Base-by-base conservation (phyloP, 331 rosid genomes). In the Telfairia occidentalis region DNA sequence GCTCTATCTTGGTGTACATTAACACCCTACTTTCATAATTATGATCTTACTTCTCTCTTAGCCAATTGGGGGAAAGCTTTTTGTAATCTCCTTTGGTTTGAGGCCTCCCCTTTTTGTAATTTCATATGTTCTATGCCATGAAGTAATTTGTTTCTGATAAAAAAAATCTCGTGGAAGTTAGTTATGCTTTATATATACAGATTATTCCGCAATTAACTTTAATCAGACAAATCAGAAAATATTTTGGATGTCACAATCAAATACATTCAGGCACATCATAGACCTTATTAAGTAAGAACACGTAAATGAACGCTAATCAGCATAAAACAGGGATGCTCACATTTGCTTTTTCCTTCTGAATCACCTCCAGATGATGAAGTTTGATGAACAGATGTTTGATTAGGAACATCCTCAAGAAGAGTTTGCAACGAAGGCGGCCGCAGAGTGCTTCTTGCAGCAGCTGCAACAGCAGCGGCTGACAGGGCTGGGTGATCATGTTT, bases 391-490 rank as follows among this genome's bases (percentile, higher is more conserved):
- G 88, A 88, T 26, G 90, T 80, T 53, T 88, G 65, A 63, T 82
- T 88, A 74, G 93, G 88, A 30, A 80, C 18, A 76, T 87, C 93
- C 87, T 95, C 97, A 7, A 92, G 92, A 80, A 95, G 97, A 49
- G 97, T 85, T 81, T 95, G 97, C 88, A 95, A 85, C 67, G 97
- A 95, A 37, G 97, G 97, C 3, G 97, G 97, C 42, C 92, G 96
- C 84, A 90, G 83, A 66, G 97, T 85, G 78, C 93, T 92, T 83
- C 99, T 95, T 42, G 97, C 92, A 80, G 97, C 91, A 54, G 97
- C 96, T 69, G 96, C 98, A 79, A 87, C 96, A 77, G 78, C 91
- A 76, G 92, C 96, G 0, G 96, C 97, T 63, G 97, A 92, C 70
- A 95, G 82, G 79, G 66, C 89, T 3, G 96, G 89, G 73, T 49